These are phyloP conservation scores for Suillus variegatus DNA, from an alignment of 768 basidiomycete genomes.

Conservation along the genomic window DNA sequence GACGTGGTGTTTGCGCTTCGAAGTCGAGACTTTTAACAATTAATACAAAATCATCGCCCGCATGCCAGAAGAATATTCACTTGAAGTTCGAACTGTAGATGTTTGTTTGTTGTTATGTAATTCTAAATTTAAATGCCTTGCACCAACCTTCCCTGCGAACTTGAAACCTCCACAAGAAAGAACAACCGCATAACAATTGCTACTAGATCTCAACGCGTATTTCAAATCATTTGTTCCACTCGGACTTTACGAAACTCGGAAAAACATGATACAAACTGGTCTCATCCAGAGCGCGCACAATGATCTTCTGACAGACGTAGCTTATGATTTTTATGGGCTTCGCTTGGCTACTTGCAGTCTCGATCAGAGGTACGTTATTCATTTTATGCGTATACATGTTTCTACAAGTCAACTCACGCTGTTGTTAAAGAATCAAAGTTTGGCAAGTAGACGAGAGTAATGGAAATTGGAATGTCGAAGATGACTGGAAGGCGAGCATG, in stretches of 20 bases:
- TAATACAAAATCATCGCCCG: too few species aligned
- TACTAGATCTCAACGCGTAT: not conserved
- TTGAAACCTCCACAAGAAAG: not conserved
- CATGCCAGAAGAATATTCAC: too few species aligned
- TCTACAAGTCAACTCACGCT: slow-evolving; percentile 13
- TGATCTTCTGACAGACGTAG: slow-evolving; percentile 82
- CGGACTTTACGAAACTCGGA: not conserved
- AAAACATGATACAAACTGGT: slow-evolving; percentile 73
- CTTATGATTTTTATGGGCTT: slow-evolving; percentile 90
- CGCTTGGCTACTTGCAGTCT: slow-evolving; percentile 79
- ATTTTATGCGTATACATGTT: not conserved
- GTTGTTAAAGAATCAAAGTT: slow-evolving; percentile 68
- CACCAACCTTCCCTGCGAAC: not conserved
- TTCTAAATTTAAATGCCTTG: slow-evolving; percentile 14
- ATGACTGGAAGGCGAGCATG: slow-evolving; percentile 84
- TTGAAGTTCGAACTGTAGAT: too few species aligned
- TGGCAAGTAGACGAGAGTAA: slow-evolving; percentile 77
- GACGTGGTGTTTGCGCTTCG: too few species aligned
- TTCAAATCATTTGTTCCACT: not conserved
- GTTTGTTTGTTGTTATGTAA: slow-evolving; percentile 20
- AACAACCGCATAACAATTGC: not conserved
- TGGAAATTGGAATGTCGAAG: slow-evolving; percentile 76
- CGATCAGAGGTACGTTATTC: slow-evolving; percentile 67
- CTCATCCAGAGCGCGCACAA: slow-evolving; percentile 77
- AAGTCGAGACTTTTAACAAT: too few species aligned